Base-by-base conservation (phyloP, 805 yeast species). In the Lachancea thermotolerans region DNA sequence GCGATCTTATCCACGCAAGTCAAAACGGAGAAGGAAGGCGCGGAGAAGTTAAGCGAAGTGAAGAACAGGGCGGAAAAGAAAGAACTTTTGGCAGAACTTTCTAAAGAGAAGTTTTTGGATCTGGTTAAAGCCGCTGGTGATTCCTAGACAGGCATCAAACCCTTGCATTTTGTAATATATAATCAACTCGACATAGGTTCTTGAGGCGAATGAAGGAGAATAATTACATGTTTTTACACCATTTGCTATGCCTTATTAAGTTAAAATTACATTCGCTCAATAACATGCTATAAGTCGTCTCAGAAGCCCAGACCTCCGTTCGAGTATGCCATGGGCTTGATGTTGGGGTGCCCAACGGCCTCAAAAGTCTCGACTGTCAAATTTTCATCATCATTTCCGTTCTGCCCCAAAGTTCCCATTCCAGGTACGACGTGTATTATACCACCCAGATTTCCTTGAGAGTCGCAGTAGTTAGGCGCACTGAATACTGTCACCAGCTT, bases 401-500 rank as follows among this genome's bases (percentile, higher is more conserved):
- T 57, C 46, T 72, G 71, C 14, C 70, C 72, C 35, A 56, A 36
- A 7, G 51, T 45, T 42, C 49, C 69, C 29, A 73, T 66, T 10
- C 61, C 62, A 21, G 69, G 69, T 6, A 57, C 59, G 53, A 91
- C 75, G 58, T 89, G 85, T 49, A 93, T 82, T 45, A 85, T 84
- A 9, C 95, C 98, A 43, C 97, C 99, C 52, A 78, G 65, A 65
- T 93, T 93, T 11, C 95, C 95, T 45, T 87, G 89, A 12, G 82
- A 71, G 62, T 93, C 99, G 69, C 98, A 91, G 66, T 91, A 91
- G 64, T 93, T 91, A 31, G 99, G 99, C 0, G 99, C 99, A 65
- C 95, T 82, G 65, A 93, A 93, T n/a, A 93, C 95, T 0, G 99
- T 93, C 43, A 89, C 78, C 42, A 93, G 75, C 52, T 80, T 74